phyloP scores from a whole-genome alignment of 441 rosid genomes.

The Erodium trifolium region DNA sequence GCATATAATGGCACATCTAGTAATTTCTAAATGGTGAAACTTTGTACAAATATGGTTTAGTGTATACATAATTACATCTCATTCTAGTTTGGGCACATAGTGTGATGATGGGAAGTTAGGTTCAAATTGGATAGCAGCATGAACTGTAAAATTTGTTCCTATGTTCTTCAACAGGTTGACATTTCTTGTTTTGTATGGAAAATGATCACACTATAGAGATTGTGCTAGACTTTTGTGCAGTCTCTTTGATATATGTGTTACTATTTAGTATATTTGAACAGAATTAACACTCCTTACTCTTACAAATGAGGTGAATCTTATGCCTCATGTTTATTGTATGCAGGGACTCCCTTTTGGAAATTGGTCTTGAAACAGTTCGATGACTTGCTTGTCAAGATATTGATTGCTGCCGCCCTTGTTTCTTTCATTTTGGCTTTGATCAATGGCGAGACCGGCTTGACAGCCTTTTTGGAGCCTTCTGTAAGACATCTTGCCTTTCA shows the following conservation, averaged over 20 bases:
- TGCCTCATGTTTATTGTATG: slow-evolving; percentile 26
- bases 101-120: not conserved
- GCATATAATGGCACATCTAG: slow-evolving; percentile 1
- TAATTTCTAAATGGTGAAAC: not conserved
- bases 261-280: not conserved
- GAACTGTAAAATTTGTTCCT: not conserved
- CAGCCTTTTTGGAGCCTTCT: slow-evolving; percentile 97
- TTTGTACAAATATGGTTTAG: not conserved
- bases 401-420: slow-evolving; percentile 86
- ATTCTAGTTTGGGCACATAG: slow-evolving; percentile 1
- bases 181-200: slow-evolving; percentile 3
- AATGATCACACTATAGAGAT: not conserved
- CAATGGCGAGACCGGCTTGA: slow-evolving; percentile 92
- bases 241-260: not conserved
- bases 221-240: not conserved
- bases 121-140: not conserved
- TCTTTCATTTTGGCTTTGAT: slow-evolving; percentile 84
- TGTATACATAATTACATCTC: not conserved
- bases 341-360: slow-evolving; percentile 98
- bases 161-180: not conserved
- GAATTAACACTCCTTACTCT: not conserved
- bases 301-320: slow-evolving; percentile 11
- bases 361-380: slow-evolving; percentile 91
- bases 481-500: slow-evolving; percentile 42
- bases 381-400: slow-evolving; percentile 96